phyloP scores from a whole-genome alignment of 805 yeast genomes.

The Candida krabiensis region DNA sequence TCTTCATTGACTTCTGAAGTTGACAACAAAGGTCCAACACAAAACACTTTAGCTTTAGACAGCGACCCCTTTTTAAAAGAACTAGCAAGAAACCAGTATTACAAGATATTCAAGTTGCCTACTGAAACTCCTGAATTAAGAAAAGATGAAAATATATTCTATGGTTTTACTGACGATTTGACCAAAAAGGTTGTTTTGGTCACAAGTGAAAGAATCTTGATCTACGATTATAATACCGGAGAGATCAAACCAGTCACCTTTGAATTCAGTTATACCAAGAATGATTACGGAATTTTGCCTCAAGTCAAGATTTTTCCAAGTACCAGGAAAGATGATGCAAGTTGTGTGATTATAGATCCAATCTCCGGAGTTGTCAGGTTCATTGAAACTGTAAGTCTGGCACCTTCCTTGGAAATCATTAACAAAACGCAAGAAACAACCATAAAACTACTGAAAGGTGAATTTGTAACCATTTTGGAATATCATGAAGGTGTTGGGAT shows the following conservation, averaged over 20 bases:
- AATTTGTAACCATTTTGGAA: slow-evolving; percentile 54
- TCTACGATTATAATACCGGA: slow-evolving; percentile 68
- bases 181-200: slow-evolving; percentile 34
- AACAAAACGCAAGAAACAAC: slow-evolving; percentile 35
- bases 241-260: slow-evolving; percentile 59
- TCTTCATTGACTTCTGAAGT: slow-evolving; percentile 2
- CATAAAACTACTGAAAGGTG: slow-evolving; percentile 49
- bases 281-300: slow-evolving; percentile 37
- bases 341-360: slow-evolving; percentile 65
- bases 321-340: slow-evolving; percentile 56
- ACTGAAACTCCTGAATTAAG: slow-evolving; percentile 49
- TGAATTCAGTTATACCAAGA: slow-evolving; percentile 44
- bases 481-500: slow-evolving; percentile 76
- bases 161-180: slow-evolving; percentile 24
- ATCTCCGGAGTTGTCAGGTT: slow-evolving; percentile 59
- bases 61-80: slow-evolving; percentile 33
- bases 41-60: slow-evolving; percentile 1
- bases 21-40: slow-evolving; percentile 3
- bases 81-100: slow-evolving; percentile 57
- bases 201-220: slow-evolving; percentile 51
- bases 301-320: slow-evolving; percentile 63
- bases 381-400: slow-evolving; percentile 72
- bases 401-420: slow-evolving; percentile 51
- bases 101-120: slow-evolving; percentile 55
- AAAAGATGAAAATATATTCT: slow-evolving; percentile 22